Evolutionary conservation across 2,329 filamentous ascomycete species (phyloP).

Genomic region (Furcasterigmium sp.): DNA sequence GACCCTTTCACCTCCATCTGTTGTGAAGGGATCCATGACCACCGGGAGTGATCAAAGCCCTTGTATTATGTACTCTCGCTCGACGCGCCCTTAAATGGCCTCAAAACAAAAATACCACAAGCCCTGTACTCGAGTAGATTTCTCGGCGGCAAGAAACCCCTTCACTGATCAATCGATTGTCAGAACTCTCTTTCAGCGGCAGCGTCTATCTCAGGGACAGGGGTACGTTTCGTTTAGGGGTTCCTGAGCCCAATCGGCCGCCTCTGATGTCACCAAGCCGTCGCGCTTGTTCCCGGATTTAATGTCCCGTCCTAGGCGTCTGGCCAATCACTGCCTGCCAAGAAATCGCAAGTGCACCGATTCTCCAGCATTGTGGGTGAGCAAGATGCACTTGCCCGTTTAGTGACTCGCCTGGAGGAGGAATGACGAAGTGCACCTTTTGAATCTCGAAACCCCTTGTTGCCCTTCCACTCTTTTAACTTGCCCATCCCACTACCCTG

Average conservation of each 20-base stretch:
- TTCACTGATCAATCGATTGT: too few species aligned
- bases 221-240: not conserved
- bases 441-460: not conserved
- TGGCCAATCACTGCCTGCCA: constrained; percentile 8
- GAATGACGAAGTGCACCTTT: not conserved
- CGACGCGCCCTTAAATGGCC: too few species aligned
- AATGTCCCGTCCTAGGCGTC: not conserved
- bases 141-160: too few species aligned
- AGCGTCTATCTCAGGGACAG: not conserved
- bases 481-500: not conserved
- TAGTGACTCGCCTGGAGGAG: not conserved
- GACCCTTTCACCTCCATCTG: too few species aligned
- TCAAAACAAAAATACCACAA: too few species aligned
- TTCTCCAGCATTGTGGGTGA: not conserved
- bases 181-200: not conserved
- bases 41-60: too few species aligned
- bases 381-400: not conserved
- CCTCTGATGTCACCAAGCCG: constrained; percentile 4
- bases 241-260: not conserved
- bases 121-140: too few species aligned
- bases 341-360: not conserved
- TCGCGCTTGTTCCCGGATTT: constrained; percentile 2
- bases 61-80: too few species aligned
- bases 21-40: too few species aligned
- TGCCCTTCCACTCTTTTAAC: not conserved